phyloP scores from a whole-genome alignment of 371 early-diverging fungal genomes.

The Gilbertella persicaria region DNA sequence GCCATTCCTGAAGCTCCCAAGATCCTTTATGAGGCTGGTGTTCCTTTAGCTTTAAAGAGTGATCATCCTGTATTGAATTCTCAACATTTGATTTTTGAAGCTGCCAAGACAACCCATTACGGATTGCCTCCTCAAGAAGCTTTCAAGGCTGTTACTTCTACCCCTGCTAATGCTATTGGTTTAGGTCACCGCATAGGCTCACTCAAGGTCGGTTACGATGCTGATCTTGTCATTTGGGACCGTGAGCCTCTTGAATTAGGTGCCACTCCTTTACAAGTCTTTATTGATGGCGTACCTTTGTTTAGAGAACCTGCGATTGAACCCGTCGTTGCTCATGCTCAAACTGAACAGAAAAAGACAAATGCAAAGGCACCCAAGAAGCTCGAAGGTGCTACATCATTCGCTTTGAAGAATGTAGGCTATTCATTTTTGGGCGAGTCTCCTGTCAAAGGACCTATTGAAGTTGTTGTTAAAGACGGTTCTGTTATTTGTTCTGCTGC shows the following conservation, averaged over 20 bases:
- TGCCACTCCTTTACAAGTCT: slow-evolving; percentile 70
- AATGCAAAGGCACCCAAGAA: background rate
- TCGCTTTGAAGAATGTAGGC: slow-evolving; percentile 42
- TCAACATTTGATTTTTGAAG: slow-evolving; percentile 75
- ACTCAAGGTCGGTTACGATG: slow-evolving; percentile 71
- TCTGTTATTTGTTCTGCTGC: slow-evolving; percentile 49
- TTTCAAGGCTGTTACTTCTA: slow-evolving; percentile 67
- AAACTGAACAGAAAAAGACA: background rate
- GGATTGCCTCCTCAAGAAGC: slow-evolving; percentile 64
- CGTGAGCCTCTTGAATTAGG: slow-evolving; percentile 68
- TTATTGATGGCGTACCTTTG: slow-evolving; percentile 67
- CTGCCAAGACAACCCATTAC: slow-evolving; percentile 72
- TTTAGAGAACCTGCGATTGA: slow-evolving; percentile 34
- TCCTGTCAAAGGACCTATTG: slow-evolving; percentile 21
- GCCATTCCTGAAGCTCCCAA: slow-evolving; percentile 60
- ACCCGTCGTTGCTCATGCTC: background rate
- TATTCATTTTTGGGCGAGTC: slow-evolving; percentile 28
- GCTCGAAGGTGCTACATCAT: slow-evolving; percentile 16
- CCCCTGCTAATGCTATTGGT: slow-evolving; percentile 78
- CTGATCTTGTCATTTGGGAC: slow-evolving; percentile 74
- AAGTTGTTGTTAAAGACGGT: slow-evolving; percentile 51
- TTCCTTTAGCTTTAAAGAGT: slow-evolving; percentile 71
- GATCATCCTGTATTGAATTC: slow-evolving; percentile 80
- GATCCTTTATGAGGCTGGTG: slow-evolving; percentile 64
- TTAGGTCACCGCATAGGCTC: slow-evolving; percentile 70